Base-by-base conservation (phyloP, 768 basidiomycete genomes). In the Tricholoma sp. region DNA sequence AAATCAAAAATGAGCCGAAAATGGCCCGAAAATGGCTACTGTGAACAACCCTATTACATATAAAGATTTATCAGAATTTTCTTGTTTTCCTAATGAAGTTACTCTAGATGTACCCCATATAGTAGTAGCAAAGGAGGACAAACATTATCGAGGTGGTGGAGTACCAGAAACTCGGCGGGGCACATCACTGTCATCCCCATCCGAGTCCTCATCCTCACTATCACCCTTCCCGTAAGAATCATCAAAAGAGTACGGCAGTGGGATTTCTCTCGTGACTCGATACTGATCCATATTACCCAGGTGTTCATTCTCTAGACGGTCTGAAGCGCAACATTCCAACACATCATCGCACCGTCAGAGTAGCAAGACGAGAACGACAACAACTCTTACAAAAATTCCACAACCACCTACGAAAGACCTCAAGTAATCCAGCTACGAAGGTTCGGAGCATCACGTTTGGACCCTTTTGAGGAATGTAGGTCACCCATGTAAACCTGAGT, bases 211-310 rank as follows among this genome's bases (percentile, higher is more conserved):
- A n/a, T n/a, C n/a, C n/a, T n/a, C n/a, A 22, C 24, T 47, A 29
- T 27, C 78, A 11, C 79, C 78, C 22, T 78, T 80, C 29, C 72
- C 74, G 50, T 73, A 78, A 27, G 73, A 70, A 46, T 83, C 79
- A 39, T 87, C 82, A 55, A 86, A 73, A 1, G 74, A 66, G 69
- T 95, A 96, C 1, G 92, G 93, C 29, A 96, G 71, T 0, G 91
- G 89, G 10, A 93, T 83, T 65, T 97, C 93, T 24, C 87, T 79
- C 1, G 89, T 92, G 41, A 89, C 83, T 19, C 94, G 91, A 69
- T 92, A 96, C 63, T 94, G 92, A 78, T 92, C 91, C 71, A 90
- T 83, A 69, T 97, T 97, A 76, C 91, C 89, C 24, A 95, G 72
- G 61, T 97, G 94, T 72, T 97, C 94, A 71, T 90, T 94, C 70